Percentiles rank a stretch among this genome's conserved stretches.
These are phyloP conservation scores for Aspergillus steynii DNA, from an alignment of 495 filamentous ascomycete species.

Conservation along the genomic window DNA sequence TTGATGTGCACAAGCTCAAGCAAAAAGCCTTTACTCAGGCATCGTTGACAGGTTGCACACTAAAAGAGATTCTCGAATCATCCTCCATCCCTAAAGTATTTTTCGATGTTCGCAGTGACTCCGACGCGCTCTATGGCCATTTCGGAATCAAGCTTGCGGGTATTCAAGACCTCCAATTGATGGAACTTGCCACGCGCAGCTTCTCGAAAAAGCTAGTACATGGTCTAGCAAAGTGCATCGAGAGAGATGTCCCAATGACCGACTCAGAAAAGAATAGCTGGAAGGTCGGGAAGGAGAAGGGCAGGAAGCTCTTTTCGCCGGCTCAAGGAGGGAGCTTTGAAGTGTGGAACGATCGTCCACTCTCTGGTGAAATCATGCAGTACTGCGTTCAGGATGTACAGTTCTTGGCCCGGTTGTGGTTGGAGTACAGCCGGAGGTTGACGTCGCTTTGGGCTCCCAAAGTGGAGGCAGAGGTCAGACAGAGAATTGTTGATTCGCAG, in stretches of 20 bases:
- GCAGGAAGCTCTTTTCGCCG: slow-evolving; percentile 36
- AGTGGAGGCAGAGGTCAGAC: background rate
- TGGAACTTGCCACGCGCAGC: slow-evolving; percentile 48
- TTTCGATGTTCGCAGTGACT: slow-evolving; percentile 48
- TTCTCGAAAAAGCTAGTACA: slow-evolving; percentile 27
- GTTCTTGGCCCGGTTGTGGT: slow-evolving; percentile 38
- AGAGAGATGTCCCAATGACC: slow-evolving; percentile 18
- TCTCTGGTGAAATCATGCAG: slow-evolving; percentile 37
- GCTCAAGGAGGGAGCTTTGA: slow-evolving; percentile 46
- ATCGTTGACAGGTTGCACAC: slow-evolving; percentile 17
- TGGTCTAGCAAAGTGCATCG: slow-evolving; percentile 48
- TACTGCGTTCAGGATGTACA: slow-evolving; percentile 53
- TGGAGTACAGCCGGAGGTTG: background rate
- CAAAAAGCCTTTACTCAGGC: background rate
- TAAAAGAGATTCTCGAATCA: slow-evolving; percentile 53
- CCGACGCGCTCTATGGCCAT: slow-evolving; percentile 53
- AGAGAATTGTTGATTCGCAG: background rate
- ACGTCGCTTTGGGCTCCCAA: background rate
- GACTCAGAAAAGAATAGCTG: slow-evolving; percentile 24
- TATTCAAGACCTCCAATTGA: slow-evolving; percentile 55
- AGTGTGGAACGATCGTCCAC: slow-evolving; percentile 51
- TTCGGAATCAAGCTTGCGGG: slow-evolving; percentile 40
- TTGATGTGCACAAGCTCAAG: background rate
- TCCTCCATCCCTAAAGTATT: slow-evolving; percentile 31
- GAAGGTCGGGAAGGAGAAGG: slow-evolving; percentile 44